Evolutionary conservation across 345 rosid species (phyloP).

Genomic region (Cochlearia excelsa): DNA sequence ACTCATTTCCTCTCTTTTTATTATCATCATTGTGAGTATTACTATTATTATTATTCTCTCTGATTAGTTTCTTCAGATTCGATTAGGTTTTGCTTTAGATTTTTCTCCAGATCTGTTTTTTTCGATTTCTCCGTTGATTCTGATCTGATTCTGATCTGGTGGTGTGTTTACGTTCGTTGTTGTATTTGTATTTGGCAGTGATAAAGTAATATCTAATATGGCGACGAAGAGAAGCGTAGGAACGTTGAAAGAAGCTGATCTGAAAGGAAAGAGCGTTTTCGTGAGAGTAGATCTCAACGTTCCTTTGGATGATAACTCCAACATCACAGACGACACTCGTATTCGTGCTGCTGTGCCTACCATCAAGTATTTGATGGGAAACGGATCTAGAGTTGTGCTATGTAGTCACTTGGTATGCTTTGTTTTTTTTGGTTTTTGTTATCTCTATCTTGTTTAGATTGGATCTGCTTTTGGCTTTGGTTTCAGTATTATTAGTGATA

Average conservation of each 20-base stretch:
- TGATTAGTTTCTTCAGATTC: slow-evolving; percentile 1
- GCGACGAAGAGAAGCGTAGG: slow-evolving; percentile 97
- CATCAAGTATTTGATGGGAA: slow-evolving; percentile 79
- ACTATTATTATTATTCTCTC: slow-evolving; percentile 25
- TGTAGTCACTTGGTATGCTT: slow-evolving; percentile 82
- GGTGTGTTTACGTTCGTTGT: not conserved
- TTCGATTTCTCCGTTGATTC: slow-evolving; percentile 10
- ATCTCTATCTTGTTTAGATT: slow-evolving; percentile 13
- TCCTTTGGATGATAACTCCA: slow-evolving; percentile 86
- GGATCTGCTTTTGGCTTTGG: not conserved
- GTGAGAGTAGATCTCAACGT: slow-evolving; percentile 96
- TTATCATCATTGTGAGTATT: not conserved
- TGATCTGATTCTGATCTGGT: slow-evolving; percentile 16
- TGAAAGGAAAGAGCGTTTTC: slow-evolving; percentile 94
- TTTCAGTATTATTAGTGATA: not conserved
- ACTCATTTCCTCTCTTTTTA: slow-evolving; percentile 8
- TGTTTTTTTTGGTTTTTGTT: too few relatives aligned
- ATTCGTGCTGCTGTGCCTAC: slow-evolving; percentile 96
- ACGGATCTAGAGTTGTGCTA: slow-evolving; percentile 93
- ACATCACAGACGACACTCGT: slow-evolving; percentile 94
- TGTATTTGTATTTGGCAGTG: slow-evolving; percentile 1
- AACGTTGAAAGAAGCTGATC: slow-evolving; percentile 63
- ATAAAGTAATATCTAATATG: slow-evolving; percentile 44
- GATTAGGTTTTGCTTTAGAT: not conserved
- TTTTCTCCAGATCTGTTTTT: slow-evolving; percentile 12